Base-by-base conservation (phyloP, 768 basidiomycete species). In the Asterophora parasitica region DNA sequence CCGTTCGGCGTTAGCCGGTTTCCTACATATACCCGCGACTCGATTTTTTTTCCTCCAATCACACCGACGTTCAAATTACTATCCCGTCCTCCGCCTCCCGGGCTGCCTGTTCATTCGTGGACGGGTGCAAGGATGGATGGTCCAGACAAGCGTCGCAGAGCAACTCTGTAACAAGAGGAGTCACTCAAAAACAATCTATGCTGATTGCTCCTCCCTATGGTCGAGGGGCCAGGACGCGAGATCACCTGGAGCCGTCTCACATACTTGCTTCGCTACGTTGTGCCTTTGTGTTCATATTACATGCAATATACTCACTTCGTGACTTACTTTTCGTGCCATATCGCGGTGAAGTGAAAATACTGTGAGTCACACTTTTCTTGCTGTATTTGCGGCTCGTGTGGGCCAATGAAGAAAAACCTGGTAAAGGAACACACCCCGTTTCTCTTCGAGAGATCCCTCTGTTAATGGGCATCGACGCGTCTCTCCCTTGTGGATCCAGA, bases 81-180 rank as follows among this genome's bases (percentile, higher is more conserved):
- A 70, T 86, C 77, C 72, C 61, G 67, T 76, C 82, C 75, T 70
- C 65, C 67, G 67, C 70, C 67, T 63, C 58, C 52, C 23, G 23
- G 23, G 23, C 23, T 60, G 65, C 58, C 58, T 56, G 65, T 67
- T 55, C 55, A 52, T 58, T 58, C 52, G 56, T 61, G 55, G 54
- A 51, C 47, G 50, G 54, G 52, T 47, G 50, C 50, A 80, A 70
- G 83, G 77, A 79, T 73, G 76, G 81, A 82, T 68, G 77, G 87
- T 83, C 87, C 87, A 90, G 87, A 90, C 88, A 89, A 84, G 74
- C 78, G 87, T 87, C 83, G 85, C 64, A 88, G 85, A 90, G 44
- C 42, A 65, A 71, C 61, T 56, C 58, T 58, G 52, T 49, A 52
- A 41, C 37, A 49, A 45, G 62, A 59, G 58, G 60, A 65, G 68